A percentile compares a stretch with the other conserved stretches of the same genome.
phyloP scores from a whole-genome alignment of 176 grass and related monocot species.

The Cenchrus americanus region DNA sequence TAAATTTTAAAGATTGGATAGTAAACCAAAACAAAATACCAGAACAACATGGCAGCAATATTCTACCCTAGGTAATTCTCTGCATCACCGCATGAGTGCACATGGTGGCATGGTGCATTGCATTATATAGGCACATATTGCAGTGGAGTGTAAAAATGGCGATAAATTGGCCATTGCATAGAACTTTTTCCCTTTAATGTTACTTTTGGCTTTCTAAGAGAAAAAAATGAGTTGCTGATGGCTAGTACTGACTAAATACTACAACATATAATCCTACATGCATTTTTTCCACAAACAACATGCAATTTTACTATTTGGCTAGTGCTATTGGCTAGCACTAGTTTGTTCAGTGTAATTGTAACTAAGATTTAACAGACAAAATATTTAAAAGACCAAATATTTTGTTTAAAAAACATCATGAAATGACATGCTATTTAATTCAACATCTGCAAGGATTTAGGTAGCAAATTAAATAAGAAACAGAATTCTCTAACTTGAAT shows the following conservation, averaged over 20 bases:
- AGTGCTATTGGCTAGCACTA: neutral
- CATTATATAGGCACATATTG: neutral
- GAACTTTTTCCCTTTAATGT: neutral
- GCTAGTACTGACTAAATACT: no score
- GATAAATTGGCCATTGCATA: slow-evolving; percentile 3
- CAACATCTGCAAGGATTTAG: neutral
- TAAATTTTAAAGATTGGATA: no score
- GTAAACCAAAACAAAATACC: neutral
- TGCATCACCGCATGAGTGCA: no score
- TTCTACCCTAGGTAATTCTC: neutral
- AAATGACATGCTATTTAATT: no score
- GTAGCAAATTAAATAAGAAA: neutral
- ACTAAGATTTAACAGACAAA: neutral
- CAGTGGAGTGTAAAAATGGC: neutral
- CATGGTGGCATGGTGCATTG: neutral
- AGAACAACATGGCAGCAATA: neutral
- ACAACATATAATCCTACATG: no score
- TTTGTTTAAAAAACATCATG: neutral
- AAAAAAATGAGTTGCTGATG: neutral
- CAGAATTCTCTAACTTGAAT: neutral
- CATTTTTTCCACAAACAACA: neutral
- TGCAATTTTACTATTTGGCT: neutral
- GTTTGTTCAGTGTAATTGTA: no score
- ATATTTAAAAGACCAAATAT: neutral
- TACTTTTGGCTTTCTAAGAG: neutral